A percentile compares a stretch with the other conserved stretches of the same genome.
Evolutionary conservation across 2,329 filamentous ascomycete genomes (phyloP).

Genomic region (Fusarium brevicatenulatum): DNA sequence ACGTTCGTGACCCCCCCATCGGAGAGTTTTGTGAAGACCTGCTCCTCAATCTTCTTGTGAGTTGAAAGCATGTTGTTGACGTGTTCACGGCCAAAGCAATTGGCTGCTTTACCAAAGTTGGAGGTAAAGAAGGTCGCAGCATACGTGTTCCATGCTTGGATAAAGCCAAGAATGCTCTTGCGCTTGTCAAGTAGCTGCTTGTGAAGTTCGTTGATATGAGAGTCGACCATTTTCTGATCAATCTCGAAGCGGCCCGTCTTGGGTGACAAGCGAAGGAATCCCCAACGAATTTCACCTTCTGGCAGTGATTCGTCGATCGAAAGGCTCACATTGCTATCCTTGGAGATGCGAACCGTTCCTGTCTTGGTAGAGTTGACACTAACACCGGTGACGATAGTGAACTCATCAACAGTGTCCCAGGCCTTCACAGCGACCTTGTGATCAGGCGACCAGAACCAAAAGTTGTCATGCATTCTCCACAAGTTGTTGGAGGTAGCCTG

Average conservation of each 20-base stretch:
- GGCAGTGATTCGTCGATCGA: slow-evolving; percentile 53
- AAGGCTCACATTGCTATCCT: slow-evolving; percentile 20
- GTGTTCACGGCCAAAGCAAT: slow-evolving; percentile 62
- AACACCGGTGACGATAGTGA: slow-evolving; percentile 65
- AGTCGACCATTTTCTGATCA: slow-evolving; percentile 66
- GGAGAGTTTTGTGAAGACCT: slow-evolving; percentile 55
- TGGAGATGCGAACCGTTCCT: slow-evolving; percentile 57
- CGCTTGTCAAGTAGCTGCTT: slow-evolving; percentile 65
- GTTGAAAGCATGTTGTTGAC: slow-evolving; percentile 63
- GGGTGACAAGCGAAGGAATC: slow-evolving; percentile 66
- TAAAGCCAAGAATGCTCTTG: slow-evolving; percentile 59
- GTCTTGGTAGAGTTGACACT: slow-evolving; percentile 64
- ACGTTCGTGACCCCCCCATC: slow-evolving; percentile 52
- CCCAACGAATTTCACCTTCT: slow-evolving; percentile 61
- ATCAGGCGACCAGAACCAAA: slow-evolving; percentile 72
- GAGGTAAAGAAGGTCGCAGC: slow-evolving; percentile 61
- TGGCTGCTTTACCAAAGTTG: slow-evolving; percentile 63
- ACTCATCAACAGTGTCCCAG: slow-evolving; percentile 68
- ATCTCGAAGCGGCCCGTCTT: slow-evolving; percentile 66
- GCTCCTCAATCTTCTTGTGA: slow-evolving; percentile 59
- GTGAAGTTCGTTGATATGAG: slow-evolving; percentile 67
- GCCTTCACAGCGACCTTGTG: slow-evolving; percentile 63
- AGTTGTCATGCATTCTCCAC: slow-evolving; percentile 71
- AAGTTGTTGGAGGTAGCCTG: slow-evolving; percentile 62
- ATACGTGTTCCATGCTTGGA: slow-evolving; percentile 64